Evolutionary conservation across 768 basidiomycete species (phyloP).

Genomic region (Psilocybe cyanescens): DNA sequence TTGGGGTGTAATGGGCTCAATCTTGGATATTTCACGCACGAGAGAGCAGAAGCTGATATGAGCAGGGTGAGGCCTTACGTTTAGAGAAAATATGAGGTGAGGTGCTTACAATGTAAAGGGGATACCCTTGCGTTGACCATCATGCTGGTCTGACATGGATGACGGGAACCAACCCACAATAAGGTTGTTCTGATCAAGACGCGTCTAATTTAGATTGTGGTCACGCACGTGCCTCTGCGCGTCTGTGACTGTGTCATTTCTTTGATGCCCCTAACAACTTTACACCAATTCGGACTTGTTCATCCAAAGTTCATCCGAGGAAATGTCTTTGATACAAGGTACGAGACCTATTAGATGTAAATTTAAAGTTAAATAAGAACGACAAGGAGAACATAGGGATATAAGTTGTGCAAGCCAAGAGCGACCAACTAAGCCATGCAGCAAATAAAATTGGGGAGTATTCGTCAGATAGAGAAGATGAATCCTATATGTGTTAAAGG

Average conservation of each 20-base stretch:
- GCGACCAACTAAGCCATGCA: conserved; percentile 15
- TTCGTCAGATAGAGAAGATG: conserved; percentile 19
- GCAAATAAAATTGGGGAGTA: conserved; percentile 8
- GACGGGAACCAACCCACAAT: not conserved
- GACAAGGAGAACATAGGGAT: conserved; percentile 16
- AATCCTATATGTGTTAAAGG: conserved; percentile 14
- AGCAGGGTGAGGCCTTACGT: not conserved
- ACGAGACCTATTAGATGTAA: conserved; percentile 18
- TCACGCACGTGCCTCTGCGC: not conserved
- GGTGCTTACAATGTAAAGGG: conserved; percentile 49
- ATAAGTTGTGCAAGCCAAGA: conserved; percentile 14
- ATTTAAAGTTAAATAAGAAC: conserved; percentile 17
- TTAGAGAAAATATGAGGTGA: not conserved
- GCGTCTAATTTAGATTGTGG: conserved; percentile 4
- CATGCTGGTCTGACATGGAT: conserved; percentile 5
- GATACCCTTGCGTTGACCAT: conserved; percentile 18
- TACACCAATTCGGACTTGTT: too few relatives aligned
- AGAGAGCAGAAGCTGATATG: conserved; percentile 51
- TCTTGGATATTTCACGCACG: conserved; percentile 46
- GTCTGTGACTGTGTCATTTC: not conserved
- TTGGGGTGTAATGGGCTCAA: conserved; percentile 31
- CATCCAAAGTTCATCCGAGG: not conserved
- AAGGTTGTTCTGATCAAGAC: not conserved
- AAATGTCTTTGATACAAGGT: conserved; percentile 16
- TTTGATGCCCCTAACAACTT: not conserved